Evolutionary conservation across 495 filamentous ascomycete genomes (phyloP).

Genomic region (Articulospora tetracladia): DNA sequence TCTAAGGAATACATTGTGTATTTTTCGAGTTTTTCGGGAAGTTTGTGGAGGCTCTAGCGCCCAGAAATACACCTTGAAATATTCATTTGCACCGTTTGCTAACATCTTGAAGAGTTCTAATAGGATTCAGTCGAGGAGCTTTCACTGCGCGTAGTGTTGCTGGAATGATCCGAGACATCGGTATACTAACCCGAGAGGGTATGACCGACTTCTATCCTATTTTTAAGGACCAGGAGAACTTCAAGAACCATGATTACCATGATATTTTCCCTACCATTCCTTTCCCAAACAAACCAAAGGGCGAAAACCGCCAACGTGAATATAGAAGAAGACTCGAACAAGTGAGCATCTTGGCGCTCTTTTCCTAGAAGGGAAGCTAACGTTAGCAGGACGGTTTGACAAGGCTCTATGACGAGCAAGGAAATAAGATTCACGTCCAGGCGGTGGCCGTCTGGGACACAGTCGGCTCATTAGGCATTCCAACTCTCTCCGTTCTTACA

Average conservation of each 20-base stretch:
- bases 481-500: constrained; percentile 14
- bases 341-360: not conserved
- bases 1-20: no score
- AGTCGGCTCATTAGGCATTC: constrained; percentile 34
- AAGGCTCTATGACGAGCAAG: constrained; percentile 21
- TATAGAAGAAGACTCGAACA: constrained; percentile 24
- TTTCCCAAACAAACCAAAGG: constrained; percentile 19
- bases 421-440: constrained; percentile 32
- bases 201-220: constrained; percentile 62
- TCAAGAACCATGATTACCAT: constrained; percentile 21
- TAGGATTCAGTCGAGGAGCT: constrained; percentile 72
- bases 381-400: constrained; percentile 13
- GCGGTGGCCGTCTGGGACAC: constrained; percentile 63
- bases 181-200: constrained; percentile 60
- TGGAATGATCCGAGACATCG: constrained; percentile 40
- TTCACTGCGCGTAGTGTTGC: constrained; percentile 64
- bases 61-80: not conserved
- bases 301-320: constrained; percentile 6
- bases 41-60: not conserved
- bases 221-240: constrained; percentile 60
- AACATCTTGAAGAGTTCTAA: constrained; percentile 37
- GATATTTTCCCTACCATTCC: constrained; percentile 22
- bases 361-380: not conserved
- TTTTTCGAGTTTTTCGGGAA: not conserved
- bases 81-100: not conserved